Base-by-base conservation (phyloP, 345 rosid species). In the Nephelium lappaceum region DNA sequence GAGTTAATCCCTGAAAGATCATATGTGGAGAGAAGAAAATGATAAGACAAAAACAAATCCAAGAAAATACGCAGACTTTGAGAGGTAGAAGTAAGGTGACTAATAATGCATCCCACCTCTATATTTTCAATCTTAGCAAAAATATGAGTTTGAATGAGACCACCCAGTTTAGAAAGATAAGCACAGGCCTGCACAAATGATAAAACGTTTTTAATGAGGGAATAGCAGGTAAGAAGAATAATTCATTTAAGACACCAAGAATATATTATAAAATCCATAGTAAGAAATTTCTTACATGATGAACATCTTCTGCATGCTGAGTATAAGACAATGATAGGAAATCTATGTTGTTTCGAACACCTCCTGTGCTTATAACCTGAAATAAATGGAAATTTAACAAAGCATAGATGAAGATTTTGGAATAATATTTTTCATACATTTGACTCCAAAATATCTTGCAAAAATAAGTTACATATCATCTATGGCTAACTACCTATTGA, bases 311-410 rank as follows among this genome's bases (percentile, higher is more conserved):
- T 36, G 90, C 93, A 84, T 85, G 85, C 31, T 93, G 77, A 39
- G 93, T 88, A 73, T 85, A 81, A 16, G 95, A 91, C 69, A 91
- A 84, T 0, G 93, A 89, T 69, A 91, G 93, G 83, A 91, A 72
- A 79, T 91, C 95, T 66, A 91, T 89, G 21, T 80, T 91, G 83
- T 89, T 91, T 47, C 60, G 83, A 65, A 79, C 88, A 68, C 95
- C 93, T 93, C 95, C 89, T n/a, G 91, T 83, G 83, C 92, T 85
- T 27, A 91, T 89, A 60, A 86, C 93, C 95, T 89, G 84, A 78
- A 23, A 86, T 53, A 21, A 58, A 58, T 58, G 63, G 63, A 58
- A 23, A 58, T 5, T 19, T 21, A 21, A n/a, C 63, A 58, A 21
- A 58, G 11, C 63, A 58, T 58, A 58, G 12, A 58, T 58, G 27